Base-by-base conservation (phyloP, 2,329 filamentous ascomycete genomes). In the Colletotrichum lentis region DNA sequence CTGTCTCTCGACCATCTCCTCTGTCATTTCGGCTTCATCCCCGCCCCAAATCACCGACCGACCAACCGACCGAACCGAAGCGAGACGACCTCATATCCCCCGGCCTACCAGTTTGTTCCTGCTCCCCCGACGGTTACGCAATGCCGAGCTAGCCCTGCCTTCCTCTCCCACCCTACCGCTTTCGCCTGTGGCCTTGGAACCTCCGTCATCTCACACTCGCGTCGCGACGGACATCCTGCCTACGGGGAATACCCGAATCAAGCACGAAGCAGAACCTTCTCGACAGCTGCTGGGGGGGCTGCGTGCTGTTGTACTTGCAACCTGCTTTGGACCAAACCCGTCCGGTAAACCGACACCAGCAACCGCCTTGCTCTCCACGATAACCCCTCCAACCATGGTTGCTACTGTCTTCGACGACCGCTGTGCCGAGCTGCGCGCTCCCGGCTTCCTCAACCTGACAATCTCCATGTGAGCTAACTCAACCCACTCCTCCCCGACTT, bases 401-500 rank as follows among this genome's bases (percentile, higher is more conserved):
- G 43, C 62, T 24, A 68, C 66, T 4, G 16, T 68, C 24, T 68
- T 68, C n/a, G 66, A 71, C 35, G 77, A 79, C 67, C 80, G 80
- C 67, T 88, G 86, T 76, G 83, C 86, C 71, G 79, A 79, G 70
- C 82, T 88, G 67, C 82, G 83, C 69, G 77, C 83, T 69, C 84
- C 85, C 18, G 83, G 83, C 64, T 83, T 86, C 73, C 78, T 85
- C 65, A 86, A 86, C 73, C 80, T 88, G 70, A 81, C 84, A 69
- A 77, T 87, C 52, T 88, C 86, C 44, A 84, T 87, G 86, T 88
- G 75, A 74, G 81, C 69, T 52, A 43, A 49, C 20, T 24, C 14
- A 35, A 35, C 31, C 31, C 31, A 8, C 7, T 31, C 27, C 27
- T 31, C 14, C 27, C n/a, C 27, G 14, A 18, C 8, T 14, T 1